Evolutionary conservation across 352 stramenopile genomes (phyloP).

Genomic region (Phytopythium vexans): DNA sequence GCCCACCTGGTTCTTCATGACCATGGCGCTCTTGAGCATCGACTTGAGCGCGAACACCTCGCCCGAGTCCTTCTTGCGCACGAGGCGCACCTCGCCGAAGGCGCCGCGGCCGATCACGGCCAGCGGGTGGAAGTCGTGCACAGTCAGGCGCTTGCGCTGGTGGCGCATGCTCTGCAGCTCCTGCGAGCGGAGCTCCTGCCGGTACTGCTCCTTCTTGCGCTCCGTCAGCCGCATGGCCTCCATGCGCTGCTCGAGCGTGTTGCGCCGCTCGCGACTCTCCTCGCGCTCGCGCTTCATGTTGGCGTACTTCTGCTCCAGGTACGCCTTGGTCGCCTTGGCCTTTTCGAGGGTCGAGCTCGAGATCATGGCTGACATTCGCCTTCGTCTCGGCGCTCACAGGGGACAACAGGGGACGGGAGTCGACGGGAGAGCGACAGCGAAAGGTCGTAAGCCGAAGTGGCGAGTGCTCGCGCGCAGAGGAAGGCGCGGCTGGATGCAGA

Average conservation of each 20-base stretch:
- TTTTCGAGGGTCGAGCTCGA: slow-evolving; percentile 85
- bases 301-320: slow-evolving; percentile 88
- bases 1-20: slow-evolving; percentile 93
- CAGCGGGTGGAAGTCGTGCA: slow-evolving; percentile 96
- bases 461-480: too few relatives aligned
- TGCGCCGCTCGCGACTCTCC: slow-evolving; percentile 70
- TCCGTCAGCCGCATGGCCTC: slow-evolving; percentile 72
- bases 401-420: too few relatives aligned
- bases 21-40: slow-evolving; percentile 90
- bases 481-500: too few relatives aligned
- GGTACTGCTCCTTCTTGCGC: slow-evolving; percentile 76
- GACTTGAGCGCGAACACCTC: slow-evolving; percentile 92
- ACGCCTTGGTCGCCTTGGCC: slow-evolving; percentile 84
- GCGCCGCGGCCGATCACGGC: slow-evolving; percentile 97
- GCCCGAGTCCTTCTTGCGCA: slow-evolving; percentile 78
- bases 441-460: too few relatives aligned
- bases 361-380: slow-evolving; percentile 43
- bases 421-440: neutral
- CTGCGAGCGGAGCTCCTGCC: slow-evolving; percentile 68
- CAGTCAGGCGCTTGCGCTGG: slow-evolving; percentile 73
- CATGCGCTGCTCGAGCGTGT: slow-evolving; percentile 84
- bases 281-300: slow-evolving; percentile 87
- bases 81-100: slow-evolving; percentile 96
- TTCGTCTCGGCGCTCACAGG: neutral
- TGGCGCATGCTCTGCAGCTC: slow-evolving; percentile 80